Base-by-base conservation (phyloP, 2,329 filamentous ascomycete species). In the Microdochium trichocladiopsis region DNA sequence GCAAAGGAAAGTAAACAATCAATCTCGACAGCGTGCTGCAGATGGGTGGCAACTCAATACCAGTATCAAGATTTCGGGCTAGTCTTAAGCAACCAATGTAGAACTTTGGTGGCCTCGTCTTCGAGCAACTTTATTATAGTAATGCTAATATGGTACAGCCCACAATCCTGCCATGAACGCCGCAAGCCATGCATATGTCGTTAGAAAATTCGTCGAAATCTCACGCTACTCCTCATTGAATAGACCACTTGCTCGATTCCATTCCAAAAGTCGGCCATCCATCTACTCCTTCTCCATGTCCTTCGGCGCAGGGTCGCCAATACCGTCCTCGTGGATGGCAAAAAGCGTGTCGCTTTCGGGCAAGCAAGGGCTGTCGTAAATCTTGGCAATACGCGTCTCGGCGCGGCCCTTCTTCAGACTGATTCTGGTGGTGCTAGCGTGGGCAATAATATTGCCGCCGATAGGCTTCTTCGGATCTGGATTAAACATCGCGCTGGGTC, bases 381-480 rank as follows among this genome's bases (percentile, higher is more conserved):
- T 99, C 78, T 97, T 99, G 74, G 94, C 96, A 60, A 99, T 90
- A 74, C 94, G 83, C 22, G 94, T 99, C 77, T 99, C 94, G 25
- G 82, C 94, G 52, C 94, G 81, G 2, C 94, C 95, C 71, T 99
- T 99, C 76, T 96, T 96, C 66, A 99, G 70, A 64, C 91, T 96
- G 61, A 99, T 80, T 64, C 94, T 81, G 2, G 94, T 99, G 1
- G 94, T 99, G 65, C 90, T 96, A 50, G 94, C 92, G 69, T 99
- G 94, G 2, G 95, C 94, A 66, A 99, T 97, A 60, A 99, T 99
- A 70, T 99, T 97, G 58, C 94, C 94, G 60, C 94, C 94, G 66
- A 99, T 96, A 0, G 94, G 94, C 71, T 99, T 99, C 80, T 99
- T 99, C 8, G 94, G 94, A 64, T 99, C 95, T 0, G 95, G 94